Evolutionary conservation across 495 filamentous ascomycete species (phyloP).

Genomic region (Xylaria palmicola): DNA sequence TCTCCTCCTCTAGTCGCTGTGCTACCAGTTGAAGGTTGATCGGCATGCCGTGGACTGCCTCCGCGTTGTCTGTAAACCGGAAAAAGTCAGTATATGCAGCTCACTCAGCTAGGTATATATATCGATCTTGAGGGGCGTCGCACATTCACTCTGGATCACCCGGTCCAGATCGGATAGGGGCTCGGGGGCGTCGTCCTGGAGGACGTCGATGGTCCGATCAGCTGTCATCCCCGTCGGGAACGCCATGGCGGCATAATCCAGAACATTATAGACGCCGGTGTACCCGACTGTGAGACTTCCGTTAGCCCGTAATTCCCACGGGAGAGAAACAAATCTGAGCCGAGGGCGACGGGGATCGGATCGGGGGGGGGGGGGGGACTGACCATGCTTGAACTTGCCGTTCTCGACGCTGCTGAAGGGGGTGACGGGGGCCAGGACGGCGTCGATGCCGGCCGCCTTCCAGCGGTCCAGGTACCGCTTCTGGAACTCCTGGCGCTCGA

Average conservation of each 20-base stretch:
- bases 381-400: conserved; percentile 75
- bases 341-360: no score
- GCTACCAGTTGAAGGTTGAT: conserved; percentile 81
- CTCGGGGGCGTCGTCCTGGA: conserved; percentile 49
- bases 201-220: conserved; percentile 61
- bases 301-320: no score
- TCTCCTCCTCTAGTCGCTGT: conserved; percentile 77
- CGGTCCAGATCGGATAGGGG: conserved; percentile 65
- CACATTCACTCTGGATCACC: conserved; percentile 70
- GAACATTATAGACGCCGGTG: conserved; percentile 64
- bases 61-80: conserved; percentile 55
- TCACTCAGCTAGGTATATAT: no score
- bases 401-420: conserved; percentile 68
- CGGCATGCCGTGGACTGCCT: conserved; percentile 73
- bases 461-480: conserved; percentile 75
- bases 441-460: conserved; percentile 65
- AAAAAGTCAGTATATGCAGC: not conserved
- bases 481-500: conserved; percentile 68
- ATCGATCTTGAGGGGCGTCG: conserved; percentile 6
- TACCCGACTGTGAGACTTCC: conserved; percentile 64
- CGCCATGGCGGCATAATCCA: conserved; percentile 35
- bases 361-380: conserved; percentile 14
- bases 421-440: conserved; percentile 68
- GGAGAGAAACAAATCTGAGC: no score
- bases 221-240: conserved; percentile 68